Evolutionary conservation across 306 rosid species (phyloP).

Genomic region (Urtica urens): DNA sequence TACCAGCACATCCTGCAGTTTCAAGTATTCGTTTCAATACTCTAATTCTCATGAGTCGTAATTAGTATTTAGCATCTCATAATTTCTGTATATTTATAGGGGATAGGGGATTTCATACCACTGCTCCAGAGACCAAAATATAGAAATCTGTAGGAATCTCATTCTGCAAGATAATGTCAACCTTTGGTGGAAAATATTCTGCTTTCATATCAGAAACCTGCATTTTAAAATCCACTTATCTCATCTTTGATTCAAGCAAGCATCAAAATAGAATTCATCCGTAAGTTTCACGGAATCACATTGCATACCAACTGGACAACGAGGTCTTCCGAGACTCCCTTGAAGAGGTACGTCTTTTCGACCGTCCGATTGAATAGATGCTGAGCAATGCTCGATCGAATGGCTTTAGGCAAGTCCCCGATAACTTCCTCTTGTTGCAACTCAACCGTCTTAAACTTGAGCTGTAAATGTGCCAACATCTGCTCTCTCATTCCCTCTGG

Average conservation of each 20-base stretch:
- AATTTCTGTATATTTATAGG: no score
- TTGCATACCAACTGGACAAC: slow-evolving; percentile 51
- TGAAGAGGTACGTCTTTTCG: slow-evolving; percentile 52
- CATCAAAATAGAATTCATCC: no score
- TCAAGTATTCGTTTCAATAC: slow-evolving; percentile 6
- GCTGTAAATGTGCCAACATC: slow-evolving; percentile 71
- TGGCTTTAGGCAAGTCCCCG: slow-evolving; percentile 61
- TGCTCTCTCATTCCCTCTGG: slow-evolving; percentile 74
- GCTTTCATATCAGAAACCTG: slow-evolving; percentile 80
- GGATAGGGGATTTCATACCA: slow-evolving; percentile 35
- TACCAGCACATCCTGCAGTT: slow-evolving; percentile 53
- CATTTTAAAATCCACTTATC: no score
- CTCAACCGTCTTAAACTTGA: slow-evolving; percentile 80
- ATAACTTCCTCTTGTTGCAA: slow-evolving; percentile 67
- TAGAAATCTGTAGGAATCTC: slow-evolving; percentile 76
- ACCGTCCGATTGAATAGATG: slow-evolving; percentile 57
- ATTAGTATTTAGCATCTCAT: slow-evolving; percentile 8
- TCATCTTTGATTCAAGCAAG: no score
- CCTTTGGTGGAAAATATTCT: slow-evolving; percentile 78
- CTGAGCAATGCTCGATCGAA: slow-evolving; percentile 59
- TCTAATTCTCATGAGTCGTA: background rate
- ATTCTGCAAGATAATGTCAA: slow-evolving; percentile 68
- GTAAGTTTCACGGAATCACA: background rate
- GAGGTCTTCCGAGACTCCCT: slow-evolving; percentile 61
- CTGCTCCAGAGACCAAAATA: slow-evolving; percentile 62